Base-by-base conservation (phyloP, 1,284 basidiomycete genomes). In the Vanrija sp. region DNA sequence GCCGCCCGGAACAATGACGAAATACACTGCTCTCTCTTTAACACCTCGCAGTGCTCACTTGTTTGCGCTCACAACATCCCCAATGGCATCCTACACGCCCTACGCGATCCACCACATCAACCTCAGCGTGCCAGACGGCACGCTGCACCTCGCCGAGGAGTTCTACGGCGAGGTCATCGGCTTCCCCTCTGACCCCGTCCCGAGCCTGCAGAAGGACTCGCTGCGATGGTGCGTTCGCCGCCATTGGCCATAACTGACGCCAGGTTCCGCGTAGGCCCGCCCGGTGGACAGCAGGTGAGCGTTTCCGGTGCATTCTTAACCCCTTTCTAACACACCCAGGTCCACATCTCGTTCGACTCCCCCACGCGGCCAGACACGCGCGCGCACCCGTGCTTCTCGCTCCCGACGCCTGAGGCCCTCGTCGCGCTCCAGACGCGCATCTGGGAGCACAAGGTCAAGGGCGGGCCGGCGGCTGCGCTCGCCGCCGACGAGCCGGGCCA, bases 81-180 rank as follows among this genome's bases (percentile, higher is more conserved):
- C 34, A 12, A 34, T 15, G 14, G 34, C 34, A 34, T 12, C 34
- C 34, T 66, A 63, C 60, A 58, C 65, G 3, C 68, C 70, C 10
- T 62, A 56, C 42, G 38, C 56, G 1, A 46, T 73, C n/a, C 71
- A 73, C 60, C 75, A 77, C 60, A 60, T 75, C 65, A 75, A 77
- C 60, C 59, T 77, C 19, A 63, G 60, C 3, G 73, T 77, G 12
- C 68, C 71, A 0, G 47, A 53, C 29, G 73, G 71, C 14, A 65
- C 64, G 7, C 60, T 77, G 6, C 60, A 69, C 14, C 59, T 69
- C 29, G 73, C 75, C 4, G 61, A 66, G 29, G 71, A 71, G 60
- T 77, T 77, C 54, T 77, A 77, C 55, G 65, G 62, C 40, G 65
- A 62, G 15, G 68, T 73, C 0, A 48, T 77, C 12, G 73, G 72